A percentile compares a stretch with the other conserved stretches of the same genome.
Conservation (phyloP, 805 yeast species). For the Pichia nanzhaoensis region DNA sequence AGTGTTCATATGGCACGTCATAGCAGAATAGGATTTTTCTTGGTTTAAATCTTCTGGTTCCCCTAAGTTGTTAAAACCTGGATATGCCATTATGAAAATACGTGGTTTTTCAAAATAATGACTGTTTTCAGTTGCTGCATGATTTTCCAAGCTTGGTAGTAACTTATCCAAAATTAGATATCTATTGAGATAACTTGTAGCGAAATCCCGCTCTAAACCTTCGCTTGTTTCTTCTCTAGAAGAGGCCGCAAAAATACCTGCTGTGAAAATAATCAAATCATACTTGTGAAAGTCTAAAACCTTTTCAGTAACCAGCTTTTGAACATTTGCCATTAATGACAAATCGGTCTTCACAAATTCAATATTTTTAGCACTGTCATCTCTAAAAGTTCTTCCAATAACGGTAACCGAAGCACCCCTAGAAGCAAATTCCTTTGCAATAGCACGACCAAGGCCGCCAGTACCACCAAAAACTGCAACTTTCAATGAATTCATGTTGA, state of each 20-base stretch:
- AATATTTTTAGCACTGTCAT: slow-evolving; percentile 22
- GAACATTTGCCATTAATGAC: slow-evolving; percentile 24
- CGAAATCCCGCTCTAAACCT: slow-evolving; percentile 34
- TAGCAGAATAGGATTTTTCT: slow-evolving; percentile 26
- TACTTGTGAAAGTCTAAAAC: slow-evolving; percentile 19
- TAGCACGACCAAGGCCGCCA: slow-evolving; percentile 34
- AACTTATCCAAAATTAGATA: slow-evolving; percentile 21
- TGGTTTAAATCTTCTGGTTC: slow-evolving; percentile 31
- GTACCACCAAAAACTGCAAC: slow-evolving; percentile 35
- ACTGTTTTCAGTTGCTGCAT: too few relatives aligned
- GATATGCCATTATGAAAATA: slow-evolving; percentile 35
- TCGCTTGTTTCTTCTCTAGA: slow-evolving; percentile 30
- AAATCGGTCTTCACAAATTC: slow-evolving; percentile 31
- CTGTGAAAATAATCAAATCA: slow-evolving; percentile 32
- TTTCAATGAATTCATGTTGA: slow-evolving; percentile 12
- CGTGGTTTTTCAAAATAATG: slow-evolving; percentile 30
- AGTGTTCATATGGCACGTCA: slow-evolving; percentile 33
- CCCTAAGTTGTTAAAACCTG: slow-evolving; percentile 32
- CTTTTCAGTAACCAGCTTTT: neutral
- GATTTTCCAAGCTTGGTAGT: too few relatives aligned
- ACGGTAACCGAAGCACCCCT: slow-evolving; percentile 31
- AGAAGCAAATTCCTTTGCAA: slow-evolving; percentile 22
- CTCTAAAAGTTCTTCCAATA: slow-evolving; percentile 32
- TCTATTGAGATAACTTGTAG: slow-evolving; percentile 34
- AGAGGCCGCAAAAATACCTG: slow-evolving; percentile 34